Evolutionary conservation across 2,329 filamentous ascomycete genomes (phyloP), one percentile per base, ranked within the genome.

Genomic region (Neoarthrinium moseri): DNA sequence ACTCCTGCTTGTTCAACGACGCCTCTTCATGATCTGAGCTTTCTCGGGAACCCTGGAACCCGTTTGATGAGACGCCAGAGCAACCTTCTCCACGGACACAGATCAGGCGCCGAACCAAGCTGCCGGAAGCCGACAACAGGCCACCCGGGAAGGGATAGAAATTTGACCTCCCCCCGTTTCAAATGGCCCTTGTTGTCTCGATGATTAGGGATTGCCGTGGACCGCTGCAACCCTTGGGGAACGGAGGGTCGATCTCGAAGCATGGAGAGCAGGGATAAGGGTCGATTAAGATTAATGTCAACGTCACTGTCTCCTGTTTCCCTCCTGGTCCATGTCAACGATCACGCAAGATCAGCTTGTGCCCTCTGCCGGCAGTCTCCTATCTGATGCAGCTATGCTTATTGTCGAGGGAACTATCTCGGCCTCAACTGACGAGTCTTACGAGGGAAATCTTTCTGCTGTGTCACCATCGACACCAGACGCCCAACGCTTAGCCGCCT

Each of bases 91-190:
- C 38, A 39, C 35, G n/a, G 30, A 29, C 43, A 45, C 43, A 39
- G 49, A 48, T 47, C 35, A 44, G 38, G 41, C 47, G 47, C 47
- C 24, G 41, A 48, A 45, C 46, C 47, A 39, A 41, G 46, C 44
- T 35, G 38, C 36, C 44, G 36, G 41, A 26, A 36, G 23, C 6
- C 4, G 30, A 12, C 13, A 12, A 34, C 10, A 6, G 11, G 18
- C 23, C 10, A 15, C 27, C 40, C 27, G 22, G 22, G 30, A 30
- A 15, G 27, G 18, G 17, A 27, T 22, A 23, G 35, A 10, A 22
- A 12, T 20, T 15, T 27, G 20, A 18, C 40, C 18, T 29, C 15
- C 32, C n/a, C n/a, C n/a, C 32, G 18, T 36, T 18, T 18, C 32
- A 22, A 35, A 27, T 17, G 23, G 11, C 21, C 24, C 7, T 40